A percentile compares a stretch with the other conserved stretches of the same genome.
Conservation (phyloP, 2,329 filamentous ascomycete genomes). For the Trichophyton schoenleinii region DNA sequence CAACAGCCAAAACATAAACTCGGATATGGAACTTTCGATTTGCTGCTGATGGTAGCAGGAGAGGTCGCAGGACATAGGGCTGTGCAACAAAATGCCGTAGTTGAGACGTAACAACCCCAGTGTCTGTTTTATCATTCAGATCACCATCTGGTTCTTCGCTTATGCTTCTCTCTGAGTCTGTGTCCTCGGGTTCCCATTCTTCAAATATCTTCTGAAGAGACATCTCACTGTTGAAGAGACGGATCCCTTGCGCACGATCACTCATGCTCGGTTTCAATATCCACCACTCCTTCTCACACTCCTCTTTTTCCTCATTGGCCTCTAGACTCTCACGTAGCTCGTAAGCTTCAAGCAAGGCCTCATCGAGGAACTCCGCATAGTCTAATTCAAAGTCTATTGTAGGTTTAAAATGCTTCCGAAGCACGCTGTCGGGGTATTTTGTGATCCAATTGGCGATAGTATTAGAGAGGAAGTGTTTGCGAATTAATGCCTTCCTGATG, state of each 20-base stretch:
- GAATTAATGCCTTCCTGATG: conserved; percentile 89
- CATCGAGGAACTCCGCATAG: conserved; percentile 92
- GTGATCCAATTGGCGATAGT: conserved; percentile 75
- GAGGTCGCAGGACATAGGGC: conserved; percentile 81
- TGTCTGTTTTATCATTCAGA: conserved; percentile 16
- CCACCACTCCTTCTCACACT: conserved; percentile 68
- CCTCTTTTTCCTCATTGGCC: conserved; percentile 55
- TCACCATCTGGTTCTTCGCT: conserved; percentile 24
- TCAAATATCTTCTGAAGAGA: conserved; percentile 83
- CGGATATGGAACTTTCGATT: conserved; percentile 87
- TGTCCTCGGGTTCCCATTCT: conserved; percentile 63
- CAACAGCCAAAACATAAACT: conserved; percentile 74
- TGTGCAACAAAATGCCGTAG: conserved; percentile 93
- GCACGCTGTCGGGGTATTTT: conserved; percentile 62
- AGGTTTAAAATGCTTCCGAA: conserved; percentile 60
- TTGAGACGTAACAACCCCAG: conserved; percentile 68
- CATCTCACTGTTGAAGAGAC: conserved; percentile 72
- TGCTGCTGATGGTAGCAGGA: conserved; percentile 53
- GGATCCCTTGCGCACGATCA: conserved; percentile 84
- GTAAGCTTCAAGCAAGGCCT: conserved; percentile 79
- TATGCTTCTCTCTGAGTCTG: conserved; percentile 49
- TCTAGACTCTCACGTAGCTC: conserved; percentile 70
- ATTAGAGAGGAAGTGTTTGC: conserved; percentile 83
- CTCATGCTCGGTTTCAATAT: conserved; percentile 97
- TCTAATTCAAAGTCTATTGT: conserved; percentile 86